Base-by-base conservation (phyloP, 208 protist species). In the Acanthamoeba triangularis region DNA sequence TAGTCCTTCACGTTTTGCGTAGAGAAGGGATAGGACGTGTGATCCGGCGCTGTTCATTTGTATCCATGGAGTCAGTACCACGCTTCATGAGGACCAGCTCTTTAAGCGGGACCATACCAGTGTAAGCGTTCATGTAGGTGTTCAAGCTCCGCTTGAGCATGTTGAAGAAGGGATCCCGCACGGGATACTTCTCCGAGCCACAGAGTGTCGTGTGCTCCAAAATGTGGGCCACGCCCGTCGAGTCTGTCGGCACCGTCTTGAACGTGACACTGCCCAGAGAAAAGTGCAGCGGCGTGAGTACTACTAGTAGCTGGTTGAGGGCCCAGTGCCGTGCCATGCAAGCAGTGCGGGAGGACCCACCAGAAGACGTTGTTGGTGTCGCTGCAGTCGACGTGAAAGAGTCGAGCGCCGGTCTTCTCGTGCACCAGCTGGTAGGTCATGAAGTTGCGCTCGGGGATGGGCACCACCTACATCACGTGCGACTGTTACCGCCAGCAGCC, bases 161-260 rank as follows among this genome's bases (percentile, higher is more conserved):
- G 37, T 98, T 97, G 56, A 98, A 97, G 72, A 98, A 98, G n/a
- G 97, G 96, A 65, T 98, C 97, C 20, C 97, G n/a, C 10, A 99
- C 98, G 18, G 99, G 99, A 96, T 99, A 99, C 96, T 99, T 99
- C 30, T 98, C 94, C 65, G 98, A 99, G 30, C 99, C 99, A 97
- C 99, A 99, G 30, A 99, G 96, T 23, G 98, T 98, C 4, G 98
- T 99, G 97, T 99, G 99, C 97, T 99, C 99, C 87, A 99, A 97
- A 33, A 99, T 99, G 96, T 99, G 99, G 23, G 99, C 98, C 10
- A 99, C 98, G 76, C 99, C 99, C 44, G 99, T 99, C 90, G 96
- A 97, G 95, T 99, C 98, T 59, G 96, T 96, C 41, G 99, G 98
- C 7, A 98, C 98, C 0, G 99, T 99, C 90, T 98, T 97, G 95